Conservation (phyloP, 1,139 yeast genomes). For the Candida tetrigidarum region DNA sequence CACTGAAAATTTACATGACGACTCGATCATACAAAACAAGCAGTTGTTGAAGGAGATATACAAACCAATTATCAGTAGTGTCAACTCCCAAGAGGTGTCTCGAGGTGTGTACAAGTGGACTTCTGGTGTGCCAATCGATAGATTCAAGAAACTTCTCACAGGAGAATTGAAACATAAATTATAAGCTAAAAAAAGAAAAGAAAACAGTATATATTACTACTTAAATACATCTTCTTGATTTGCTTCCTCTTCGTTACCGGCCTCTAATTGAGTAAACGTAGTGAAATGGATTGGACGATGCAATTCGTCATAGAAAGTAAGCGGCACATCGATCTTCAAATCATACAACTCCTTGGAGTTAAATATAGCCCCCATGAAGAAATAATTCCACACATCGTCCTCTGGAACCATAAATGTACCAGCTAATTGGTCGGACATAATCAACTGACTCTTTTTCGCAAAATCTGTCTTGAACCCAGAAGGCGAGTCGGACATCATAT, state of each 20-base stretch:
- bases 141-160: conserved; percentile 59
- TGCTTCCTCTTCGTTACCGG: conserved; percentile 59
- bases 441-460: conserved; percentile 67
- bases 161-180: conserved; percentile 68
- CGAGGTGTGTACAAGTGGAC: conserved; percentile 73
- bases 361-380: conserved; percentile 89
- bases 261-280: conserved; percentile 71
- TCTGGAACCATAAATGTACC: conserved; percentile 91
- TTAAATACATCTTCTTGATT: conserved; percentile 75
- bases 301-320: conserved; percentile 78
- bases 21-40: conserved; percentile 66
- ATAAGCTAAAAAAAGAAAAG: too few relatives aligned
- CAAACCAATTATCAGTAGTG: conserved; percentile 46
- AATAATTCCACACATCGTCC: conserved; percentile 86
- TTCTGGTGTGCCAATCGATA: conserved; percentile 70
- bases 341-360: conserved; percentile 61
- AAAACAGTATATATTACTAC: conserved; percentile 23
- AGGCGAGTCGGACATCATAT: conserved; percentile 56
- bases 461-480: conserved; percentile 65
- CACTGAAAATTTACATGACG: conserved; percentile 55
- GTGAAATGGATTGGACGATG: conserved; percentile 92
- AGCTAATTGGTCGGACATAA: conserved; percentile 73
- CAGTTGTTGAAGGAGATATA: conserved; percentile 53
- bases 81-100: conserved; percentile 66
- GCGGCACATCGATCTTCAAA: conserved; percentile 77